A percentile compares a stretch with the other conserved stretches of the same genome.
Conservation (phyloP, 495 filamentous ascomycete species). For the Copromyces sp. region DNA sequence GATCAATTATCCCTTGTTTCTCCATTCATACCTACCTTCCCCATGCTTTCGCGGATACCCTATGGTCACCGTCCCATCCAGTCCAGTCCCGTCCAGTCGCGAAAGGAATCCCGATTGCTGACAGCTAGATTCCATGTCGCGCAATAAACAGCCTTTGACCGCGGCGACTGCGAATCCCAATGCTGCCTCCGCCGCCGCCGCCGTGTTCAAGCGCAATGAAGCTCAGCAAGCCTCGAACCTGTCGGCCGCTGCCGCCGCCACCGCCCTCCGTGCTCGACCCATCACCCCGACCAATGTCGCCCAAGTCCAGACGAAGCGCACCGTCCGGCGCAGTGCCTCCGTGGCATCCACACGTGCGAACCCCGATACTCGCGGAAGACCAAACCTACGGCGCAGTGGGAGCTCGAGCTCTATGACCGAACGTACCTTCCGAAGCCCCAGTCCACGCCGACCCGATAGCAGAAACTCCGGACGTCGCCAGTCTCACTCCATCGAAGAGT, state of each 20-base stretch:
- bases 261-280: slow-evolving; percentile 67
- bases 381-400: slow-evolving; percentile 47
- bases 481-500: slow-evolving; percentile 23
- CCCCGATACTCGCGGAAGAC: slow-evolving; percentile 29
- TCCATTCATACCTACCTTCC: neutral
- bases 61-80: neutral
- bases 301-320: slow-evolving; percentile 80
- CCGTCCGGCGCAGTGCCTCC: slow-evolving; percentile 59
- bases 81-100: neutral
- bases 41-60: neutral
- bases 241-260: slow-evolving; percentile 74
- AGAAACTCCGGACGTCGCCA: slow-evolving; percentile 29
- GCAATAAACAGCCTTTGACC: slow-evolving; percentile 43
- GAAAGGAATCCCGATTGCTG: slow-evolving; percentile 5
- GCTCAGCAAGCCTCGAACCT: slow-evolving; percentile 35
- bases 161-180: slow-evolving; percentile 54
- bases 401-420: slow-evolving; percentile 80
- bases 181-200: slow-evolving; percentile 63
- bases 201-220: slow-evolving; percentile 65
- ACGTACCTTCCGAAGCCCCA: slow-evolving; percentile 65
- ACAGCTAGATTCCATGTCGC: slow-evolving; percentile 7
- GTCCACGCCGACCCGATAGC: slow-evolving; percentile 43
- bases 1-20: slow-evolving; percentile 3
- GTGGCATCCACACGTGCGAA: slow-evolving; percentile 52
- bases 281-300: slow-evolving; percentile 66